These are phyloP conservation scores for Fusarium temperatum DNA, from an alignment of 2,329 filamentous ascomycete genomes.

Conservation along the genomic window DNA sequence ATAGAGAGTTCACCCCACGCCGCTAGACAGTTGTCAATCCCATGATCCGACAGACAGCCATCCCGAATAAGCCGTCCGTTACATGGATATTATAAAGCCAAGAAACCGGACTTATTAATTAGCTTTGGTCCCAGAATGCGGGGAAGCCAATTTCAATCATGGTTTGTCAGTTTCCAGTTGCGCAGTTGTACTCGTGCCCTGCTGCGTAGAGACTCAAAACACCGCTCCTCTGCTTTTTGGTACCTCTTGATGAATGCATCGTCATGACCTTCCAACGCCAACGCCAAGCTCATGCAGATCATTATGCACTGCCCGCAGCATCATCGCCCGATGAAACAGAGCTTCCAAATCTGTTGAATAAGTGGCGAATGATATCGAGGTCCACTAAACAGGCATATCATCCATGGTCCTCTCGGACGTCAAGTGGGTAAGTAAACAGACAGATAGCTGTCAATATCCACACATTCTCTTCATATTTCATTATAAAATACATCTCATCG, in stretches of 20 bases:
- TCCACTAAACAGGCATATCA: slow-evolving; percentile 24
- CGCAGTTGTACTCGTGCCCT: no score
- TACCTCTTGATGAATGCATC: neutral
- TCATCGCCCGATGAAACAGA: slow-evolving; percentile 4
- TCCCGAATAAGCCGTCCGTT: neutral
- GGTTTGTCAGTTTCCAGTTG: neutral
- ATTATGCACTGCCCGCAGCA: slow-evolving; percentile 30
- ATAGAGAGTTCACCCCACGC: neutral
- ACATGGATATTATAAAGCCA: neutral
- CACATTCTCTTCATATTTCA: neutral
- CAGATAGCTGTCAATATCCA: neutral
- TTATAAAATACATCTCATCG: neutral
- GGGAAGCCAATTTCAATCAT: slow-evolving; percentile 2
- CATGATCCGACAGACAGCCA: slow-evolving; percentile 25
- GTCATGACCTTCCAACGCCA: neutral
- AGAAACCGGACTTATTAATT: slow-evolving; percentile 13
- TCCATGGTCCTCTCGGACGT: neutral
- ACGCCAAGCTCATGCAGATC: slow-evolving; percentile 35
- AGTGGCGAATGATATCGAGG: slow-evolving; percentile 24
- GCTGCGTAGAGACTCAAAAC: neutral
- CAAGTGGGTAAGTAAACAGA: neutral
- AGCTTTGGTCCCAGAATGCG: slow-evolving; percentile 12
- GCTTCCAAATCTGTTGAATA: slow-evolving; percentile 1
- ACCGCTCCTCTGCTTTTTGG: neutral
- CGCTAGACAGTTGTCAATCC: slow-evolving; percentile 36